phyloP scores from a whole-genome alignment of 257 asterid species.

The Gardenia jasminoides region DNA sequence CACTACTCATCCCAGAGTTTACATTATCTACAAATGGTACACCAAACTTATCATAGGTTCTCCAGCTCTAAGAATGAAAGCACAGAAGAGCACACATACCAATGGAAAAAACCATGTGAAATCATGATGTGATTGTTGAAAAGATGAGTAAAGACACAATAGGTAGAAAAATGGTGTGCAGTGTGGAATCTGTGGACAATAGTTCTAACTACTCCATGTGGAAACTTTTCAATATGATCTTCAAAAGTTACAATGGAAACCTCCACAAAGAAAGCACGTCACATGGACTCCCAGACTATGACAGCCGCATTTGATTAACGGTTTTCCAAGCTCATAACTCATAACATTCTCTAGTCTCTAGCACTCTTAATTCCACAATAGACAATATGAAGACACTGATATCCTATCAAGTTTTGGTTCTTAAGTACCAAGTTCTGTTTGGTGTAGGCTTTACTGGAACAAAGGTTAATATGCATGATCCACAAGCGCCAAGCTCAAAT shows the following conservation, averaged over 20 bases:
- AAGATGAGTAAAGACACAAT: not conserved
- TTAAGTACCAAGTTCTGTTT: not conserved
- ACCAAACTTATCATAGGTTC: not conserved
- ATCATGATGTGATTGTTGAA: not conserved
- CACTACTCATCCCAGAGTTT: not conserved
- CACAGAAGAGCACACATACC: not conserved
- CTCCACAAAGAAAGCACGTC: no score
- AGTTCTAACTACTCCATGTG: not conserved
- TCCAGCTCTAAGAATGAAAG: not conserved
- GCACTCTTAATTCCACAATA: not conserved
- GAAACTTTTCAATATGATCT: not conserved
- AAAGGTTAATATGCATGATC: not conserved
- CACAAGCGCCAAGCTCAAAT: not conserved
- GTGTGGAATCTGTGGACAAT: not conserved
- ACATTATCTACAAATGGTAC: not conserved
- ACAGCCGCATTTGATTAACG: not conserved
- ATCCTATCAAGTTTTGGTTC: no score
- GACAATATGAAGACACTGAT: not conserved
- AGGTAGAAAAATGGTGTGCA: not conserved
- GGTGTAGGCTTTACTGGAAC: not conserved
- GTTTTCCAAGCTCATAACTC: not conserved
- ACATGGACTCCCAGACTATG: not conserved
- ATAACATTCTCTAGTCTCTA: not conserved
- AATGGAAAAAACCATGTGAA: not conserved
- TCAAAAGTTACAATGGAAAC: no score